Base-by-base conservation (phyloP, 2,329 filamentous ascomycete genomes). In the Bretziella fagacearum region DNA sequence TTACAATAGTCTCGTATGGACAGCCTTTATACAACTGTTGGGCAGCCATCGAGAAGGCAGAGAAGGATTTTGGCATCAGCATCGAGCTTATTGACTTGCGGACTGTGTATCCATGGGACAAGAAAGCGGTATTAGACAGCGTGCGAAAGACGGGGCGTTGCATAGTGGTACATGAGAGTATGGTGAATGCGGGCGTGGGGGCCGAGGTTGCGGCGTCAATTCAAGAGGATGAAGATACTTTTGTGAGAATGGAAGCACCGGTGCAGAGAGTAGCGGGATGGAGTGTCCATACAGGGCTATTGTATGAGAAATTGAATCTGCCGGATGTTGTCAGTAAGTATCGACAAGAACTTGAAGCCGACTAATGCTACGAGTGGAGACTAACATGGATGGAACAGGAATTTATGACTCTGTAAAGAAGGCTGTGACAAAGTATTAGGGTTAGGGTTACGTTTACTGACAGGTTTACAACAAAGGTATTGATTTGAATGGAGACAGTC, bases 51-150 rank as follows among this genome's bases (percentile, higher is more conserved):
- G 71, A 77, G 51, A 78, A 77, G 18, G 81, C 83, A 3, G 73
- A 77, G 57, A 76, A 85, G 59, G 84, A 84, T 53, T 69, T 85
- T 41, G 84, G 81, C 5, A 72, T 87, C 47, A 81, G 73, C 4
- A 73, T 86, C 13, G 87, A 95, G 66, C 67, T 95, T 49, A 85
- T 95, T 51, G 87, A 95, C 58, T 64, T 95, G 49, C 71, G 86
- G 48, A 93, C 87, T 0, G 70, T 95, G 44, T 94, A 93, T 57
- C 87, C 87, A 0, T 95, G 87, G 87, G 87, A 95, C 59, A 76
- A 84, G 56, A 70, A 80, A 58, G 82, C 81, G 0, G 73, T 95
- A 1, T 68, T 93, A 51, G 67, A 79, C 46, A 94, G 86, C 53
- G 87, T 93, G 11, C 75, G 73, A 55, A 93, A 91, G 67, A 94